Evolutionary conservation across 257 asterid genomes (phyloP).

Genomic region (Agastache rugosa): DNA sequence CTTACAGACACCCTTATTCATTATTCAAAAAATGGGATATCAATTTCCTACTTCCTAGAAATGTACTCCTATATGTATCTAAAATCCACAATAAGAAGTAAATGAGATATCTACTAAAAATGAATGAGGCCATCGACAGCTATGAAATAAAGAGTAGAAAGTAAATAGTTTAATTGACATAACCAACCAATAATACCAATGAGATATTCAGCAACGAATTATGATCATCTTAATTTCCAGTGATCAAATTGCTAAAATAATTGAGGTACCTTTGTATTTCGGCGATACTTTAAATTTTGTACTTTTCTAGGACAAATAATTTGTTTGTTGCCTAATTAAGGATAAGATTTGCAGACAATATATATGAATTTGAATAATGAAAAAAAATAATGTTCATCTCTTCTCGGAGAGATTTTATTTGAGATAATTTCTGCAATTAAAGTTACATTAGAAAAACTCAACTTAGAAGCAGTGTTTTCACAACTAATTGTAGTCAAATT

Average conservation of each 20-base stretch:
- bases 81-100: not conserved
- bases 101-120: conserved; percentile 13
- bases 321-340: not conserved
- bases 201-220: conserved; percentile 17
- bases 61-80: not conserved
- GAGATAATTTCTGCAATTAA: too few relatives aligned
- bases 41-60: not conserved
- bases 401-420: too few relatives aligned
- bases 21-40: not conserved
- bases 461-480: too few relatives aligned
- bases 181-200: not conserved
- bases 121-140: conserved; percentile 10
- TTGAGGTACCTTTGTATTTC: conserved; percentile 7
- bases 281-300: not conserved
- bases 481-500: too few relatives aligned
- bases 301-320: not conserved
- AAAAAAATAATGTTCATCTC: too few relatives aligned
- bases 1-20: not conserved
- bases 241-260: not conserved
- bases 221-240: not conserved
- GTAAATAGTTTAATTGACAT: not conserved
- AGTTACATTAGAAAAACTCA: too few relatives aligned
- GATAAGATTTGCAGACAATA: too few relatives aligned
- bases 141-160: not conserved
- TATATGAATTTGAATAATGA: too few relatives aligned